Evolutionary conservation across 2,329 filamentous ascomycete genomes (phyloP).

Genomic region (Gyromitra esculenta): DNA sequence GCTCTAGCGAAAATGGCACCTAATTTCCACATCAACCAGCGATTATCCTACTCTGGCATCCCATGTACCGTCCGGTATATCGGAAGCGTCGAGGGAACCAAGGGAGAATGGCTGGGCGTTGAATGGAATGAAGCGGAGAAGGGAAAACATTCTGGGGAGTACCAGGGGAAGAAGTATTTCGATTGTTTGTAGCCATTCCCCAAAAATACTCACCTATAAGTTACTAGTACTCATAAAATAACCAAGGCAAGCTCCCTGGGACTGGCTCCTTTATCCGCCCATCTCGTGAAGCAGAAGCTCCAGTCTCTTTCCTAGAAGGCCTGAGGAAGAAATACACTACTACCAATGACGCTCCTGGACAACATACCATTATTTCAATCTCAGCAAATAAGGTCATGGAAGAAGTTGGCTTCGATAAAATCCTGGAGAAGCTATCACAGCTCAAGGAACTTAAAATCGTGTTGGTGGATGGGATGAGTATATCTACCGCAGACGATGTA

Average conservation of each 20-base stretch:
- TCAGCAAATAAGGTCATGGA: conserved; percentile 78
- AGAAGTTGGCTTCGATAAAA: conserved; percentile 95
- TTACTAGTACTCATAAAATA: conserved; percentile 14
- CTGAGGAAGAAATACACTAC: conserved; percentile 83
- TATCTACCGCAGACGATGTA: conserved; percentile 63
- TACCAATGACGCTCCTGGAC: conserved; percentile 66
- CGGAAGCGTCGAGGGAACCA: conserved; percentile 78
- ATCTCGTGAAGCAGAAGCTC: conserved; percentile 73
- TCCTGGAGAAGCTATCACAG: conserved; percentile 79
- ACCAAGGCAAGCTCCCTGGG: conserved; percentile 70
- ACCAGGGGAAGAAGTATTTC: conserved; percentile 83
- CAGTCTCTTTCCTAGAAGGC: conserved; percentile 80
- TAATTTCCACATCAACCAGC: conserved; percentile 70
- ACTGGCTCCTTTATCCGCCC: conserved; percentile 89
- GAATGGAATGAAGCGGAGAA: conserved; percentile 92
- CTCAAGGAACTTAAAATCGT: conserved; percentile 81
- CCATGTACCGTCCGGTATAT: conserved; percentile 86
- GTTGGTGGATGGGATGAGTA: conserved; percentile 79
- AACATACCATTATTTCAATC: conserved; percentile 66
- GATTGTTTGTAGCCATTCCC: conserved; percentile 68
- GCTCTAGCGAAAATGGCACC: conserved; percentile 58
- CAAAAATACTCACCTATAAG: background rate
- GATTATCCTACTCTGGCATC: conserved; percentile 79
- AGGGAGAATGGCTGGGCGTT: conserved; percentile 86
- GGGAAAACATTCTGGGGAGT: conserved; percentile 89